Base-by-base conservation (phyloP, 2,329 filamentous ascomycete species). In the Fusarium tjaetaba region DNA sequence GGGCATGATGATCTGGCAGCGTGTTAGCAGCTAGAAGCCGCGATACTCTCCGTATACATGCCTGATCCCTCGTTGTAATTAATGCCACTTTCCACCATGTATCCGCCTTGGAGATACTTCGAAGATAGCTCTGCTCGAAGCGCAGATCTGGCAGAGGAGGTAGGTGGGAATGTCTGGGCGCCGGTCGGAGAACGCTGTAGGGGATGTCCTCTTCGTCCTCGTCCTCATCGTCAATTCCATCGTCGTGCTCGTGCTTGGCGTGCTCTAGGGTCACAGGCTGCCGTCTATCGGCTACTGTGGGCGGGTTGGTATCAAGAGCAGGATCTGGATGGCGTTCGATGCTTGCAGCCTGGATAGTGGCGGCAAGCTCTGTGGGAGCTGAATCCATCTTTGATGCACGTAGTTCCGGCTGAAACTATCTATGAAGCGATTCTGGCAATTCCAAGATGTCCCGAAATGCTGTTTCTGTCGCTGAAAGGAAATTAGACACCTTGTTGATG, bases 41-140 rank as follows among this genome's bases (percentile, higher is more conserved):
- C 11, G 26, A 15, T 30, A 28, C 18, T 26, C 41, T 11, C 16
- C 22, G 26, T 24, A 24, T 39, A 76, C 82, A 56, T 85, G 96
- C 93, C 89, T 98, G 96, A 83, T 99, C 96, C 79, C 94, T 88
- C 41, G 93, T 82, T 24, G 96, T 99, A 76, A 99, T 96, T 85
- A 92, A 93, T 13, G 89, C 88, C 38, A 99, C 89, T 81, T 90
- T 90, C 85, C 93, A 92, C 91, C 92, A 95, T 30, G 90, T 91
- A 74, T 96, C 90, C 41, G 95, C 94, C 63, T 90, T 87, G 73
- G 92, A 89, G 76, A 99, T 93, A 84, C 95, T 97, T 77, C 93
- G 92, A 62, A 99, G 88, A 82, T 99, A 99, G 87, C 95, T 98
- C 88, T 99, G 96, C 85, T 99, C 96, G 84, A 98, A 98, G 48